Evolutionary conservation across 305 asterid species (phyloP), one percentile per base, ranked within the genome.

Genomic region (Fraxinus latifolia): DNA sequence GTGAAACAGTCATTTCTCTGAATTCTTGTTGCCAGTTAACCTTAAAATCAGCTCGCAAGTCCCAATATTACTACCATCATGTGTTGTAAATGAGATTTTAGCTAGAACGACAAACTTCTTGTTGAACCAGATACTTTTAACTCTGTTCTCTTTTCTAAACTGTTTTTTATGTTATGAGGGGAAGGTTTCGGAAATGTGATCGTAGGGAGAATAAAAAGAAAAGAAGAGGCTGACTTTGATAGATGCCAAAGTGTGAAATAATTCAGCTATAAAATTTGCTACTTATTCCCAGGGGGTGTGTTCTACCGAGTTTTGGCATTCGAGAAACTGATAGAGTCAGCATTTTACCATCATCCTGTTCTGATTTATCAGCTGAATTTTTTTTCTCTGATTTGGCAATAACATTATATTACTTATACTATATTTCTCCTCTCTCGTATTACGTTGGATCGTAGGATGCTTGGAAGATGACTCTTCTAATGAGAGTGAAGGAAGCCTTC

Each of bases 401-500:
- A 36, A 36, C 47, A 9, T 9, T 7, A 7, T 37, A 37, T 37
- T 37, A 39, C 12, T 39, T 8, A 39, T 9, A 8, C 9, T 36
- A 8, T 8, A 7, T 39, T 39, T 39, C 47, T 39, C 47, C 12
- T 39, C 47, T 11, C 47, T 31, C 5, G 39, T 34, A 34, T 39
- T 71, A 4, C 33, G 11, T 17, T 2, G 27, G 70, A 39, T 32
- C 25, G 1, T 79, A 87, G 92, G 90, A 89, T 81, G 89, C 84
- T 14, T 86, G 88, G 90, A 89, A 87, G 85, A 89, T 90, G 5
- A 86, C 90, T 4, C 90, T 89, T 81, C 86, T 89, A 23, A 73
- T 89, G 85, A 87, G 92, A 89, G 92, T 86, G 85, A 87, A 89
- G 88, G 92, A 89, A 71, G 87, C 90, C 39, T 50, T 87, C 80